phyloP scores from a whole-genome alignment of 2,329 filamentous ascomycete genomes.

The Rugonectria rugulosa region DNA sequence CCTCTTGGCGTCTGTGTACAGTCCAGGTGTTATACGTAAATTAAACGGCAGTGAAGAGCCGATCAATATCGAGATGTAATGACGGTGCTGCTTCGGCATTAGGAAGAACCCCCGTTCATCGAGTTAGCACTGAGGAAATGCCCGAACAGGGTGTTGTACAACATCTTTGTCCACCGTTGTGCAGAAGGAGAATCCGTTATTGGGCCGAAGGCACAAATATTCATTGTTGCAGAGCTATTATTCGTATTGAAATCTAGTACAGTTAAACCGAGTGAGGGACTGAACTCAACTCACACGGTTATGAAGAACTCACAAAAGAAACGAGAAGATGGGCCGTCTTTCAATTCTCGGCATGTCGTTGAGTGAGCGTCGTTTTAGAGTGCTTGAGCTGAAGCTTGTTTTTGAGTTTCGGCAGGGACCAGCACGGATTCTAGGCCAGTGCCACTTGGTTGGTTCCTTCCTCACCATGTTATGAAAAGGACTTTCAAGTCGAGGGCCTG shows the following conservation, averaged over 20 bases:
- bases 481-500: too few relatives aligned
- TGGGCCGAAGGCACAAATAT: too few relatives aligned
- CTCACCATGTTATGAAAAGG: too few relatives aligned
- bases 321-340: not conserved
- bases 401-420: conserved; percentile 11
- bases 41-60: not conserved
- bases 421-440: too few relatives aligned
- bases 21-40: too few relatives aligned
- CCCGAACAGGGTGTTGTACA: not conserved
- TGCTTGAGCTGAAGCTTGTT: not conserved
- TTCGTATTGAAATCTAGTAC: conserved; percentile 4
- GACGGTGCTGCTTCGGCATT: not conserved
- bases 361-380: too few relatives aligned
- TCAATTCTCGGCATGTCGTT: not conserved
- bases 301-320: too few relatives aligned
- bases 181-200: not conserved
- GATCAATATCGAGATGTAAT: not conserved
- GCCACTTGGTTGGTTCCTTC: too few relatives aligned
- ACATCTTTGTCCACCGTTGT: not conserved
- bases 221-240: not conserved
- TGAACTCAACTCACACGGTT: too few relatives aligned
- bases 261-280: not conserved
- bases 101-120: too few relatives aligned
- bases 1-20: too few relatives aligned
- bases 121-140: too few relatives aligned